A percentile compares a stretch with the other conserved stretches of the same genome.
phyloP scores from a whole-genome alignment of 2,329 filamentous ascomycete species.

The Penicillium sp. region DNA sequence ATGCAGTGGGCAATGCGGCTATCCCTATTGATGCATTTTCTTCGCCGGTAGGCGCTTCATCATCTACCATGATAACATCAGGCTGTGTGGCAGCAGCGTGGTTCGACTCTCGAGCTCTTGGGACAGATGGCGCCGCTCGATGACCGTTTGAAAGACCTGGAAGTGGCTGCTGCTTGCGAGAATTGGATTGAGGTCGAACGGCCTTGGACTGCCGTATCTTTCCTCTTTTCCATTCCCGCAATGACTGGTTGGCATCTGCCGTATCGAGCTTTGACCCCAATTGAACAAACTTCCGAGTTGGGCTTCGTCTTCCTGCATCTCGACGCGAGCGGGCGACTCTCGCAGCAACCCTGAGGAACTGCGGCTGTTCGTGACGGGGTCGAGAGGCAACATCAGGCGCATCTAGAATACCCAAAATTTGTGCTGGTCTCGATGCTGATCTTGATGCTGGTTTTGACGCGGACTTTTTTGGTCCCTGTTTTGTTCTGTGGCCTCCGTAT shows the following conservation, averaged over 20 bases:
- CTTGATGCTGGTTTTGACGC: background rate
- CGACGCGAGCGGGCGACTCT: constrained; percentile 51
- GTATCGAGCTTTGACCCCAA: constrained; percentile 56
- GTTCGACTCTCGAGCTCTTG: constrained; percentile 4
- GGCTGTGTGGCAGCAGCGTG: background rate
- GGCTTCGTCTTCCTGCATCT: constrained; percentile 54
- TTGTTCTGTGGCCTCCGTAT: constrained; percentile 23
- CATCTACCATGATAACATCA: constrained; percentile 5
- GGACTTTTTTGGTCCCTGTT: constrained; percentile 14
- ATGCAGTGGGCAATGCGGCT: background rate
- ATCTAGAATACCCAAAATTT: constrained; percentile 54
- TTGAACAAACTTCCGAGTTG: constrained; percentile 52
- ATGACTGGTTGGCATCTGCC: constrained; percentile 51
- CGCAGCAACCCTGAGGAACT: constrained; percentile 58
- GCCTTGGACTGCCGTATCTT: constrained; percentile 34
- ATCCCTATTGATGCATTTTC: constrained; percentile 1
- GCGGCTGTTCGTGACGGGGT: constrained; percentile 42
- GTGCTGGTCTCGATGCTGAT: constrained; percentile 7
- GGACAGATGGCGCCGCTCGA: constrained; percentile 4
- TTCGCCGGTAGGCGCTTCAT: background rate
- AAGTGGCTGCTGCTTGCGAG: constrained; percentile 25
- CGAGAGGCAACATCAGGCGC: constrained; percentile 36
- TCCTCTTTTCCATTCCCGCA: constrained; percentile 55
- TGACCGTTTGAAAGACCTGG: constrained; percentile 20
- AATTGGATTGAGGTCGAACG: constrained; percentile 15